Evolutionary conservation across 176 grass and related monocot species (phyloP).

Genomic region (Carex cristatella): DNA sequence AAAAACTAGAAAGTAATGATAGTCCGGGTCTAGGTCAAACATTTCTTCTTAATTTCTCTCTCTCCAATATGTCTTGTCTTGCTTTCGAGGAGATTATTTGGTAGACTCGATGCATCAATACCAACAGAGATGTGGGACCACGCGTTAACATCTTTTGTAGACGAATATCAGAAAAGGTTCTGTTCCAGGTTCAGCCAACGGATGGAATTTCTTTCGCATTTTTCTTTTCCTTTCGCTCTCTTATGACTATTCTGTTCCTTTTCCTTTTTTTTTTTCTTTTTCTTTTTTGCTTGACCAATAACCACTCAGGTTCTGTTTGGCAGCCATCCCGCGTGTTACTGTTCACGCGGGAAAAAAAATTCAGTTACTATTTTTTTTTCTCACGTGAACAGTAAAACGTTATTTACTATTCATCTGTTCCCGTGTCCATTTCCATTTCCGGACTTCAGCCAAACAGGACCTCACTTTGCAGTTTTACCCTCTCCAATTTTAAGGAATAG

Average conservation of each 20-base stretch:
- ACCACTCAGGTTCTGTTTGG: too few relatives aligned
- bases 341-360: too few relatives aligned
- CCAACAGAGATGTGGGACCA: neutral
- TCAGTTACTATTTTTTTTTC: too few relatives aligned
- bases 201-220: neutral
- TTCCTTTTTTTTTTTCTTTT: neutral
- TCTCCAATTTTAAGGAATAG: too few relatives aligned
- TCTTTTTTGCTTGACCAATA: constrained; percentile 28
- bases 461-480: constrained; percentile 31
- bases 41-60: neutral
- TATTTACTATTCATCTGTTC: too few relatives aligned
- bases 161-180: neutral
- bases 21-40: constrained; percentile 27
- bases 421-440: too few relatives aligned
- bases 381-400: too few relatives aligned
- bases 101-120: constrained; percentile 3
- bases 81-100: neutral
- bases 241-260: constrained; percentile 21
- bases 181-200: neutral
- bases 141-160: neutral
- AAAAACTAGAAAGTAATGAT: constrained; percentile 14
- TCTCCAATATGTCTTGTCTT: neutral
- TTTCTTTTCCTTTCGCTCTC: constrained; percentile 37
- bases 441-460: too few relatives aligned
- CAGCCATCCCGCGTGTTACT: too few relatives aligned